These are phyloP conservation scores for Sutorius australiensis DNA, from an alignment of 768 basidiomycete genomes.

Conservation along the genomic window DNA sequence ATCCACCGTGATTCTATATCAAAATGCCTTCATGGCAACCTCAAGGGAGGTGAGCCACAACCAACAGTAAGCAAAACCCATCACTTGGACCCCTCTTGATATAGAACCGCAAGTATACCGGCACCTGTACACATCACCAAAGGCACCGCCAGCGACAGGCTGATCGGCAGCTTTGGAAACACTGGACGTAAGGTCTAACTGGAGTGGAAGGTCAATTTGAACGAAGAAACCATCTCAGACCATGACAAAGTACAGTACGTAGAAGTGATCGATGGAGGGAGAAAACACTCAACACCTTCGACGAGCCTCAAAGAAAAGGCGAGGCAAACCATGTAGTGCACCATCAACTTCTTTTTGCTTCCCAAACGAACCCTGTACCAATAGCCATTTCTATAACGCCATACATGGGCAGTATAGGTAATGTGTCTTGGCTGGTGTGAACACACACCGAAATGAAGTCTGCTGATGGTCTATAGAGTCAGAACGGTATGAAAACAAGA, in stretches of 20 bases:
- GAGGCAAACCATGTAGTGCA: too few relatives aligned
- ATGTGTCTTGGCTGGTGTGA: too few relatives aligned
- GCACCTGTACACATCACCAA: constrained; percentile 16
- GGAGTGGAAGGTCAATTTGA: not conserved
- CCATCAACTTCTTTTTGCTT: too few relatives aligned
- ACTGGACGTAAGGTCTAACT: constrained; percentile 8
- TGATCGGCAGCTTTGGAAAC: not conserved
- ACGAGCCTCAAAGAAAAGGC: too few relatives aligned
- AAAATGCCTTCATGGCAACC: constrained; percentile 25
- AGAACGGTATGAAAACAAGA: too few relatives aligned
- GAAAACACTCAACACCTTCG: too few relatives aligned
- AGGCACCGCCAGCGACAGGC: constrained; percentile 7
- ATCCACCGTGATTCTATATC: constrained; percentile 4
- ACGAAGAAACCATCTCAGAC: not conserved
- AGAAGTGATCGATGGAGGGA: too few relatives aligned
- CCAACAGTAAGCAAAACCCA: not conserved
- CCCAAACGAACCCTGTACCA: too few relatives aligned
- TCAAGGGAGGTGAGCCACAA: not conserved
- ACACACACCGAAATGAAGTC: too few relatives aligned
- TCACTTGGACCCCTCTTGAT: not conserved
- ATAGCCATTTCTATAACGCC: too few relatives aligned
- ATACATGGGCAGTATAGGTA: too few relatives aligned
- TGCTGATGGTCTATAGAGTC: too few relatives aligned
- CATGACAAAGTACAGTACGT: not conserved
- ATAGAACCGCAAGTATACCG: not conserved